Evolutionary conservation across 768 basidiomycete genomes (phyloP), one percentile per base, ranked within the genome.

Genomic region (Podaxis sp.): DNA sequence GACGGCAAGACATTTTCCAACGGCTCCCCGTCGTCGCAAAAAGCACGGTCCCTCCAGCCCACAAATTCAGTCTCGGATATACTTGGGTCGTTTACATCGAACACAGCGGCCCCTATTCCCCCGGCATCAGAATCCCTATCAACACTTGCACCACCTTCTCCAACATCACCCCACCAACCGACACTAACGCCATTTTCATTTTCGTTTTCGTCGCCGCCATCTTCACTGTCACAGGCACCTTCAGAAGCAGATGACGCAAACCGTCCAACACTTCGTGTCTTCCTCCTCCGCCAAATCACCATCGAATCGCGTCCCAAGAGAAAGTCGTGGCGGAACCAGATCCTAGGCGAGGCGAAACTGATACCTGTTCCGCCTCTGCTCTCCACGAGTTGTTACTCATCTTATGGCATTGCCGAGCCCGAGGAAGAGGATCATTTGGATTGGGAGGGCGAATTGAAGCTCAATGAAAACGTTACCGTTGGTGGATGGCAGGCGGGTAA

Each of bases 361-460:
- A 71, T 75, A 48, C 76, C 80, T n/a, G 74, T 83, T 1, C 80
- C 82, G 0, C 78, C 82, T 13, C 68, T 71, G 17, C 61, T 73
- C 65, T 48, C 65, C 4, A 22, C 28, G 67, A 59, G 69, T 59
- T 65, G 68, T 66, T 63, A 48, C 5, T 70, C 68, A 44, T 40
- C 62, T 48, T 63, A 66, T 33, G 63, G 65, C 36, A 61, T 64
- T 61, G 66, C 68, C 9, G 73, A 71, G 49, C 66, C 68, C 24
- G 73, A 77, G 53, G 78, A 78, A 33, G 73, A 78, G 52, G 78
- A 77, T 38, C 75, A 80, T 64, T 72, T 89, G 2, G 87, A 89
- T 65, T 90, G 87, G 82, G 84, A 84, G 64, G 88, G 87, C 12
- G 79, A 82, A 60, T 64, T 88, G 13, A 69, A 68, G 30, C 74